These are phyloP conservation scores for Psilocybe subaeruginosa DNA, from an alignment of 768 basidiomycete genomes.

Conservation along the genomic window DNA sequence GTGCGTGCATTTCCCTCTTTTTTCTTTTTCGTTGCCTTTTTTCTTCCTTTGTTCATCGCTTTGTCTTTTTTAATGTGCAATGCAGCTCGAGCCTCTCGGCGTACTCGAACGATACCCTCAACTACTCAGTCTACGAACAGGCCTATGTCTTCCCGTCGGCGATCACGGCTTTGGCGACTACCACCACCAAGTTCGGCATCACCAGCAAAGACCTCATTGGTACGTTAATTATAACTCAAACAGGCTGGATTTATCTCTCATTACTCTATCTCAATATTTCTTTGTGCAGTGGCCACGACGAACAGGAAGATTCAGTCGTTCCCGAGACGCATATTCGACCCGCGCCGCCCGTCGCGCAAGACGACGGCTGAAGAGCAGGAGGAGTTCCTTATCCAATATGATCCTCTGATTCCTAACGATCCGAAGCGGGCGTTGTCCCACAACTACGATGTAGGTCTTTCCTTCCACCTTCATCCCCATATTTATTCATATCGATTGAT, in stretches of 20 bases:
- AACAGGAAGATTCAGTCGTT: slow-evolving; percentile 77
- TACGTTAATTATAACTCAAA: slow-evolving; percentile 34
- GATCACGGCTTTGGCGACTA: slow-evolving; percentile 71
- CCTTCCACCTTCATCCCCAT: background rate
- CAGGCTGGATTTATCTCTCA: background rate
- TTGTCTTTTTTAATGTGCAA: slow-evolving; percentile 15
- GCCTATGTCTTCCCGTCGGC: slow-evolving; percentile 71
- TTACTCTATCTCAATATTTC: no score
- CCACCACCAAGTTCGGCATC: slow-evolving; percentile 88
- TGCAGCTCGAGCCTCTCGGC: slow-evolving; percentile 48
- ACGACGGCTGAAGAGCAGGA: slow-evolving; percentile 79
- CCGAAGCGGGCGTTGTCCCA: slow-evolving; percentile 55
- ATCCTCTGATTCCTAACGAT: slow-evolving; percentile 77
- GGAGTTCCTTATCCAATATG: slow-evolving; percentile 86
- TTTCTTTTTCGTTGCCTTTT: background rate
- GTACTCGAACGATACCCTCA: slow-evolving; percentile 51
- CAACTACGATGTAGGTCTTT: slow-evolving; percentile 40
- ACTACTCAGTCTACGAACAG: slow-evolving; percentile 65
- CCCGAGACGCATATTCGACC: slow-evolving; percentile 75
- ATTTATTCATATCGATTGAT: background rate
- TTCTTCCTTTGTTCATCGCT: background rate
- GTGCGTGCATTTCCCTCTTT: slow-evolving; percentile 39
- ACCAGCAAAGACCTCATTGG: slow-evolving; percentile 85
- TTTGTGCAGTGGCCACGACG: slow-evolving; percentile 68
- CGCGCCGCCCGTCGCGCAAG: slow-evolving; percentile 78